Evolutionary conservation across 2,329 filamentous ascomycete genomes (phyloP), one percentile per base, ranked within the genome.

Genomic region (Xylaria sp.): DNA sequence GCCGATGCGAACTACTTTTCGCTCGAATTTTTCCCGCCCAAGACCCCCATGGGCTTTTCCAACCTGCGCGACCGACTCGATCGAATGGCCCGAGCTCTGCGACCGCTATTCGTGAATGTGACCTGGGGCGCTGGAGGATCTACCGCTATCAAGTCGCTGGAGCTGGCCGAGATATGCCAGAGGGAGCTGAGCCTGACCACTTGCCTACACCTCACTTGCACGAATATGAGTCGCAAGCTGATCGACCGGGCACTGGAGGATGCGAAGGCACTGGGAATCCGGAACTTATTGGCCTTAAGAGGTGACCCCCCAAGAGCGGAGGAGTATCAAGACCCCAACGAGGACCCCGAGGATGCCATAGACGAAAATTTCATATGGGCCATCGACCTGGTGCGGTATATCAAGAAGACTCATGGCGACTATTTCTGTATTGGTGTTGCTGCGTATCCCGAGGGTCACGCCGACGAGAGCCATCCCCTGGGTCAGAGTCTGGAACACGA

Each of bases 21-120:
- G 44, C 88, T 97, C 74, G 94, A 99, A 77, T 99, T 99, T 85
- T 99, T 99, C 78, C 94, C 94, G 63, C 94, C 94, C 60, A 99
- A 97, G 79, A 99, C 94, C 43, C 82, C 88, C 57, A 96, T 96
- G 87, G 94, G 94, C 62, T 95, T 94, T 67, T 88, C 91, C 59
- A 99, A 99, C 73, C 85, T 99, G 50, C 90, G 93, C 70, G 90
- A 90, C 61, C 92, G 94, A 69, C 85, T 99, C 54, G 90, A 95
- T 72, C 91, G 94, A 71, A 97, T 99, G 94, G 87, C 94, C 45
- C 86, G 91, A 61, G 92, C 91, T 13, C 81, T 99, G 54, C 88
- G 90, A 13, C 94, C 94, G 40, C 82, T 97, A 42, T 99, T 99
- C 69, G 91, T 99, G 58, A 97, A 92, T 54, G 92, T 99, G 47